Percentiles rank a stretch among this genome's conserved stretches.
Evolutionary conservation across 2,329 filamentous ascomycete genomes (phyloP).

Genomic region (Fusarium lateritium): DNA sequence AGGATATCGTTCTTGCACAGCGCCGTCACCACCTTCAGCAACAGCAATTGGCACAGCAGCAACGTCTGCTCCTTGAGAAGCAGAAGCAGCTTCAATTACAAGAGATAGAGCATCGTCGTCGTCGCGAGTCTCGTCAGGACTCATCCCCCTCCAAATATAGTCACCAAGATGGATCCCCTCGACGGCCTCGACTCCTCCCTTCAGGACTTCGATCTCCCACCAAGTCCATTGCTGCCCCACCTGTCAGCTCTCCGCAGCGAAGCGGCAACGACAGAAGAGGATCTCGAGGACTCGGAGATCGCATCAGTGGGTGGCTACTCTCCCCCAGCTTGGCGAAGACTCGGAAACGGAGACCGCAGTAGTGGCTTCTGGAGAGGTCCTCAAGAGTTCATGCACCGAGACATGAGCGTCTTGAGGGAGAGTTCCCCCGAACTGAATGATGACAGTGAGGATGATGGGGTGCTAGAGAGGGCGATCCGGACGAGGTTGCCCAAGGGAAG

Average conservation of each 20-base stretch:
- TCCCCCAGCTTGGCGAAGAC: slow-evolving; percentile 72
- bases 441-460: slow-evolving; percentile 56
- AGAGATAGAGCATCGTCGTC: slow-evolving; percentile 35
- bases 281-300: slow-evolving; percentile 61
- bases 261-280: slow-evolving; percentile 53
- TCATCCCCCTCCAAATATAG: slow-evolving; percentile 24
- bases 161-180: slow-evolving; percentile 54
- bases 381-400: slow-evolving; percentile 64
- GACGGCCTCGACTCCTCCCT: slow-evolving; percentile 67
- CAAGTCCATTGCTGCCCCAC: slow-evolving; percentile 55
- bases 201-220: slow-evolving; percentile 68
- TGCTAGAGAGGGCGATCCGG: slow-evolving; percentile 67
- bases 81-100: slow-evolving; percentile 43
- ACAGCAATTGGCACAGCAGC: slow-evolving; percentile 32
- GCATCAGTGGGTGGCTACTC: slow-evolving; percentile 71
- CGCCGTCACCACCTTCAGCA: slow-evolving; percentile 45
- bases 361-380: slow-evolving; percentile 72
- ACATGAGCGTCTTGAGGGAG: slow-evolving; percentile 51
- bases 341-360: slow-evolving; percentile 71
- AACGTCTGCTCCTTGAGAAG: slow-evolving; percentile 37
- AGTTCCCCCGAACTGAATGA: slow-evolving; percentile 47
- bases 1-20: slow-evolving; percentile 50
- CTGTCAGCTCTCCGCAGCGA: slow-evolving; percentile 56
- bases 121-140: slow-evolving; percentile 27
- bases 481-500: slow-evolving; percentile 70